These are phyloP conservation scores for Lachancea nothofagi DNA, from an alignment of 805 yeast species.

Conservation along the genomic window DNA sequence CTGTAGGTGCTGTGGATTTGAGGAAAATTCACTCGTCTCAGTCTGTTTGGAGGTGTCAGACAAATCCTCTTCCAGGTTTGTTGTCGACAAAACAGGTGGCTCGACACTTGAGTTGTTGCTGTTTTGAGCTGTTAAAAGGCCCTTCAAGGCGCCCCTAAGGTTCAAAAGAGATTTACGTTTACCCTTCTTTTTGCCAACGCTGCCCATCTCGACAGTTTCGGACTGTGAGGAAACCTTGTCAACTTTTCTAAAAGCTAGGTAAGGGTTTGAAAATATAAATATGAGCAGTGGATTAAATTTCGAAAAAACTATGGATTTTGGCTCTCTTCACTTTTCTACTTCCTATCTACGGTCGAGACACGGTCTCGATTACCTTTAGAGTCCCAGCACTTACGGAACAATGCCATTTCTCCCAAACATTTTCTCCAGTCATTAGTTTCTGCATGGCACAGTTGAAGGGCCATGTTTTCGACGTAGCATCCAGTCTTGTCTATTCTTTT, in stretches of 20 bases:
- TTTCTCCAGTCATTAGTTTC: constrained; percentile 79
- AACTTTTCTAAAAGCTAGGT: not conserved
- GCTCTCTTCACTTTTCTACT: not conserved
- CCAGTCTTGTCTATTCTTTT: constrained; percentile 68
- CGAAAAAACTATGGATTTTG: not conserved
- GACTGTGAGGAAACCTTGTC: no score
- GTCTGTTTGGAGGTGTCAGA: no score
- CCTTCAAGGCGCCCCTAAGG: constrained; percentile 21
- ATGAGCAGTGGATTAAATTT: not conserved
- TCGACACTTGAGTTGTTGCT: not conserved
- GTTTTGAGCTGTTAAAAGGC: constrained; percentile 12
- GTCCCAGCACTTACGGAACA: constrained; percentile 61
- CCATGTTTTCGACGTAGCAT: constrained; percentile 64
- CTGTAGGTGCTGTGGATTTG: no score
- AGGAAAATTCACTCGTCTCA: no score
- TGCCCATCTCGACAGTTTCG: constrained; percentile 8
- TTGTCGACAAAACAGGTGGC: not conserved
- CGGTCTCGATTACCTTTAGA: constrained; percentile 49
- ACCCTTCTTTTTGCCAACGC: constrained; percentile 12
- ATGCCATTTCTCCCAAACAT: constrained; percentile 61
- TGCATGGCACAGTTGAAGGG: constrained; percentile 70
- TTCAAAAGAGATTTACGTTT: constrained; percentile 14
- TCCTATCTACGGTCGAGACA: constrained; percentile 27
- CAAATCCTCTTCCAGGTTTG: no score
- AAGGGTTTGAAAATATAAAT: not conserved